A percentile compares a stretch with the other conserved stretches of the same genome.
These are phyloP conservation scores for Starmera caribaea DNA, from an alignment of 805 yeast genomes.

Conservation along the genomic window DNA sequence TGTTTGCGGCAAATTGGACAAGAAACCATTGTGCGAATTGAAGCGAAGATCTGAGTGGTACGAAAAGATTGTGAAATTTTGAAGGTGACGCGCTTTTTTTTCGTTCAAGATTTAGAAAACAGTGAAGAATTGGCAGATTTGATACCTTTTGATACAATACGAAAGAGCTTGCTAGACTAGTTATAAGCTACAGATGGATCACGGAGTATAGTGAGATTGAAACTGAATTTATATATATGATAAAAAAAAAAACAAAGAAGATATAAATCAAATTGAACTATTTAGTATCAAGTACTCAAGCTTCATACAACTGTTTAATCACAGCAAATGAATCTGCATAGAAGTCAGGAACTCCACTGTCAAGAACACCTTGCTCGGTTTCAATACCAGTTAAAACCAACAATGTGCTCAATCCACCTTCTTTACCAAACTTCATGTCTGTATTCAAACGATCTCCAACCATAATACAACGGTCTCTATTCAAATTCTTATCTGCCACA, in stretches of 20 bases:
- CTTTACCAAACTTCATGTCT: conserved; percentile 85
- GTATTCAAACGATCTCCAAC: conserved; percentile 94
- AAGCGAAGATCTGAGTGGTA: no score
- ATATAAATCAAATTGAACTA: not conserved
- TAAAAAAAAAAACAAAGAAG: not conserved
- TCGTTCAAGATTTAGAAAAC: no score
- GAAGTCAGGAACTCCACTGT: conserved; percentile 46
- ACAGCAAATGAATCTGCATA: conserved; percentile 50
- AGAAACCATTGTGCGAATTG: conserved; percentile 17
- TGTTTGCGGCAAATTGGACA: conserved; percentile 22
- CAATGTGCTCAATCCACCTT: conserved; percentile 80
- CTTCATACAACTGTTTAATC: conserved; percentile 38
- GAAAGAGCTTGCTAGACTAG: no score
- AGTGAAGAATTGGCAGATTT: no score
- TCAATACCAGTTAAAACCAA: conserved; percentile 91
- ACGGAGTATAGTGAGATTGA: no score
- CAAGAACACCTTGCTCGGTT: conserved; percentile 50
- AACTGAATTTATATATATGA: not conserved
- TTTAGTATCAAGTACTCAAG: conserved; percentile 3
- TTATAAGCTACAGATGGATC: no score
- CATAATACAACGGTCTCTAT: conserved; percentile 66
- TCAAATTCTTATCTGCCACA: conserved; percentile 45
- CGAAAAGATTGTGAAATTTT: not conserved
- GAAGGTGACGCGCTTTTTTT: not conserved
- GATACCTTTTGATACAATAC: no score